Base-by-base conservation (phyloP, 2,329 filamentous ascomycete genomes). In the Daldinia sp. region DNA sequence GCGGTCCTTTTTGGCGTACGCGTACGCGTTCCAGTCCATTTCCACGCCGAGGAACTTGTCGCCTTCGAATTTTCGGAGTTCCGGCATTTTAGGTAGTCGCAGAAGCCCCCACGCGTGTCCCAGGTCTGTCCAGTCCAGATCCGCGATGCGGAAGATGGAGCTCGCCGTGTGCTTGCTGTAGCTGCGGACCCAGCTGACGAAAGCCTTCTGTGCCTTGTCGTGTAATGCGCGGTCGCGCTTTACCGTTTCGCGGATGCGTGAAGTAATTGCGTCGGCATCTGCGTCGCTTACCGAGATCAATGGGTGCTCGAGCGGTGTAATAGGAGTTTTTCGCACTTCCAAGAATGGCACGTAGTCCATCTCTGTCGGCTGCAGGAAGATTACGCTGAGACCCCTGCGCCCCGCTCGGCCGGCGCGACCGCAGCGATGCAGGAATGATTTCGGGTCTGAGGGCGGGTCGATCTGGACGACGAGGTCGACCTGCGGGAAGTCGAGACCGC, bases 401-500 rank as follows among this genome's bases (percentile, higher is more conserved):
- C 94, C 94, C 77, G 97, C 97, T 23, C 96, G 88, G 0, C 96
- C 96, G 0, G 96, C 93, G 71, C 96, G 88, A 1, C 96, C 96
- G 30, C 96, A 92, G 4, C 96, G 91, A 80, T 99, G 96, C 67
- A 99, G 93, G 76, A 98, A 98, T 10, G 92, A 94, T 79, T 98
- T 98, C 0, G 94, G 93, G 74, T 98, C 94, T 44, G 91, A 93
- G 1, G 76, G 93, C 81, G 75, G 92, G 77, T 98, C 94, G 48
- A 98, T 85, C 78, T 98, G 95, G 0, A 97, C 87, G 4, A 98
- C 94, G 1, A 98, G 86, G 77, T 98, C 95, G 42, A 98, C 94
- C 63, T 94, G 89, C 0, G 94, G 94, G 61, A 98, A 96, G 78
- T 98, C 95, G 4, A 98, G 87, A 13, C 95, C 95, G 67, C 95